These are phyloP conservation scores for Salix arbutifolia DNA, from an alignment of 345 rosid genomes.

Conservation along the genomic window DNA sequence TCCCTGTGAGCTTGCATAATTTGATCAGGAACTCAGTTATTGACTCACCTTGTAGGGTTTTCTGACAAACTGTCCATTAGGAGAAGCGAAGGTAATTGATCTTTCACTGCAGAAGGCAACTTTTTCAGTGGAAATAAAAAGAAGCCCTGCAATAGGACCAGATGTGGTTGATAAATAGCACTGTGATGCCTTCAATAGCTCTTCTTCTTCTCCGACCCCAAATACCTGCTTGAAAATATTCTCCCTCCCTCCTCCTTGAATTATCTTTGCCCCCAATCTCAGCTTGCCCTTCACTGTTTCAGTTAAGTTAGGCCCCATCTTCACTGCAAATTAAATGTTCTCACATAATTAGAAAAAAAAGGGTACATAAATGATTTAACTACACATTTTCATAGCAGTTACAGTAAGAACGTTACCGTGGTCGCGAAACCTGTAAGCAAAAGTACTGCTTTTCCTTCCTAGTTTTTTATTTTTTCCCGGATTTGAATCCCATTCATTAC, in stretches of 20 bases:
- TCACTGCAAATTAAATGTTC: conserved; percentile 25
- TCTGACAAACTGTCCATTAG: conserved; percentile 35
- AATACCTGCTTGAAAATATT: conserved; percentile 39
- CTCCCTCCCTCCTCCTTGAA: conserved; percentile 22
- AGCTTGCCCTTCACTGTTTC: conserved; percentile 28
- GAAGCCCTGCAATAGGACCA: conserved; percentile 53
- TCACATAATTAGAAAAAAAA: background rate
- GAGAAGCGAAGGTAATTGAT: conserved; percentile 22
- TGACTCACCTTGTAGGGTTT: conserved; percentile 43
- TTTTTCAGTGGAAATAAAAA: conserved; percentile 39
- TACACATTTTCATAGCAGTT: too few relatives aligned
- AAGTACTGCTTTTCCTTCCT: too few relatives aligned
- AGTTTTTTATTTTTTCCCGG: too few relatives aligned
- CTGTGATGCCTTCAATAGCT: conserved; percentile 46
- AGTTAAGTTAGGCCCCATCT: conserved; percentile 43
- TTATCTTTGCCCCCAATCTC: conserved; percentile 25
- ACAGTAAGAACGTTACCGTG: too few relatives aligned
- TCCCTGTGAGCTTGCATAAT: background rate
- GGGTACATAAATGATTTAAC: too few relatives aligned
- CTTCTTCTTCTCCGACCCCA: conserved; percentile 42
- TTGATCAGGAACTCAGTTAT: background rate
- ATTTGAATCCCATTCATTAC: too few relatives aligned
- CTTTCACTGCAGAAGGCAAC: conserved; percentile 27
- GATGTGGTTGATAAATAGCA: conserved; percentile 57
- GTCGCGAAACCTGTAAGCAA: too few relatives aligned